A percentile compares a stretch with the other conserved stretches of the same genome.
Evolutionary conservation across 2,329 filamentous ascomycete species (phyloP).

Genomic region (Cyanodermella asteris): DNA sequence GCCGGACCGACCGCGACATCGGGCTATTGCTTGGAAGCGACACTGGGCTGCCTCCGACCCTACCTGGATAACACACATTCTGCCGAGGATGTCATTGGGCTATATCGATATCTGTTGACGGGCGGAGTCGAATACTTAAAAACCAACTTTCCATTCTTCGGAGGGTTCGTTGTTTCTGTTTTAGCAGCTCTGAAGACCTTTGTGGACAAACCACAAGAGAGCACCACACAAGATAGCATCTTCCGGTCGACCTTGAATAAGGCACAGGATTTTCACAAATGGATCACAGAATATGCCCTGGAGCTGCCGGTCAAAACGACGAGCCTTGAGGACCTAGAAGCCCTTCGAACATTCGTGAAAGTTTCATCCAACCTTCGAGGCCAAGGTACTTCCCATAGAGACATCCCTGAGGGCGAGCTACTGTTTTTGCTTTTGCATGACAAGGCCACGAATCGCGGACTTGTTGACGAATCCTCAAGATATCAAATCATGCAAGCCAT

Average conservation of each 20-base stretch:
- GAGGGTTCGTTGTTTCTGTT: slow-evolving; percentile 58
- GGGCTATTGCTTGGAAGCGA: slow-evolving; percentile 76
- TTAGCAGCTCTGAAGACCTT: slow-evolving; percentile 60
- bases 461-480: slow-evolving; percentile 50
- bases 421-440: slow-evolving; percentile 64
- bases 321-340: too few species aligned
- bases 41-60: slow-evolving; percentile 55
- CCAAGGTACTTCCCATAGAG: slow-evolving; percentile 46
- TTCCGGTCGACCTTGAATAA: slow-evolving; percentile 56
- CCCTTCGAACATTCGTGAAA: slow-evolving; percentile 45
- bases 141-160: slow-evolving; percentile 50
- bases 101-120: slow-evolving; percentile 63
- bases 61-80: slow-evolving; percentile 71
- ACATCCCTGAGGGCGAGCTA: slow-evolving; percentile 56
- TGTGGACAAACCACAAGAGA: slow-evolving; percentile 50
- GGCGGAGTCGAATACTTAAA: slow-evolving; percentile 43
- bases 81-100: slow-evolving; percentile 70
- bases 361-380: slow-evolving; percentile 46
- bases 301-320: too few species aligned
- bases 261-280: slow-evolving; percentile 52
- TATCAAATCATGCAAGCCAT: slow-evolving; percentile 50
- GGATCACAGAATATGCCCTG: slow-evolving; percentile 44
- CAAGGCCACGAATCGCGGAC: slow-evolving; percentile 33
- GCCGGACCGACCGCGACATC: slow-evolving; percentile 50
- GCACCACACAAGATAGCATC: slow-evolving; percentile 67